A percentile compares a stretch with the other conserved stretches of the same genome.
phyloP scores from a whole-genome alignment of 2,329 filamentous ascomycete species.

The Pseudogymnoascus sp. region DNA sequence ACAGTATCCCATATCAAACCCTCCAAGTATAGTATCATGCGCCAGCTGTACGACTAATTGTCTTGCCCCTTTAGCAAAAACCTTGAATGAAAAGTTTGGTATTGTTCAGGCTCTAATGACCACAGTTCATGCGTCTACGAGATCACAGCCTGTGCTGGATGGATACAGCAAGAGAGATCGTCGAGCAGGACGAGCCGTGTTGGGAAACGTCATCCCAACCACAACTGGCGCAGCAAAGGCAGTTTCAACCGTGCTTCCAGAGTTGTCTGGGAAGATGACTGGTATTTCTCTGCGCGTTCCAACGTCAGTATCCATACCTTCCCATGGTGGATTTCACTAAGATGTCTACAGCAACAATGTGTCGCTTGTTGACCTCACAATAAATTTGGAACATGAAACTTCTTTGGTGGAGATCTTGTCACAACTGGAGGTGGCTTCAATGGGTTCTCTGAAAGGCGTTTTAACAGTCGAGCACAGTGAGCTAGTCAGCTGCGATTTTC shows the following conservation, averaged over 20 bases:
- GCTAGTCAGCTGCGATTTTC: slow-evolving; percentile 13
- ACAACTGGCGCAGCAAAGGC: slow-evolving; percentile 14
- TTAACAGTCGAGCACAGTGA: slow-evolving; percentile 10
- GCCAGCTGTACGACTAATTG: slow-evolving; percentile 30
- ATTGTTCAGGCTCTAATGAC: slow-evolving; percentile 27
- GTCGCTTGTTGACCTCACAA: slow-evolving; percentile 12
- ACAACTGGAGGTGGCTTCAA: slow-evolving; percentile 5
- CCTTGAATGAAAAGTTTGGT: slow-evolving; percentile 26
- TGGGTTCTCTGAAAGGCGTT: slow-evolving; percentile 8
- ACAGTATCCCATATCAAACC: slow-evolving; percentile 17
- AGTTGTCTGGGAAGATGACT: slow-evolving; percentile 11
- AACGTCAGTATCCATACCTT: slow-evolving; percentile 5
- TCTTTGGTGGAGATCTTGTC: slow-evolving; percentile 8
- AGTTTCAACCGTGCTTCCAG: slow-evolving; percentile 12
- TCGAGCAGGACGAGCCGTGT: slow-evolving; percentile 20
- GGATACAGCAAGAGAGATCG: slow-evolving; percentile 30
- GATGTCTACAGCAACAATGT: slow-evolving; percentile 9
- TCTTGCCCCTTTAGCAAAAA: slow-evolving; percentile 27
- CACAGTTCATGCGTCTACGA: slow-evolving; percentile 24
- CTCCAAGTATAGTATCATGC: slow-evolving; percentile 21
- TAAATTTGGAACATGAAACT: slow-evolving; percentile 9
- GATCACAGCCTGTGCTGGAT: slow-evolving; percentile 28
- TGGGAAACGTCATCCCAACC: slow-evolving; percentile 14
- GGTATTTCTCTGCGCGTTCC: slow-evolving; percentile 14
- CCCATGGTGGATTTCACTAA: not conserved